phyloP scores from a whole-genome alignment of 306 rosid genomes.

The Sindora glabra region DNA sequence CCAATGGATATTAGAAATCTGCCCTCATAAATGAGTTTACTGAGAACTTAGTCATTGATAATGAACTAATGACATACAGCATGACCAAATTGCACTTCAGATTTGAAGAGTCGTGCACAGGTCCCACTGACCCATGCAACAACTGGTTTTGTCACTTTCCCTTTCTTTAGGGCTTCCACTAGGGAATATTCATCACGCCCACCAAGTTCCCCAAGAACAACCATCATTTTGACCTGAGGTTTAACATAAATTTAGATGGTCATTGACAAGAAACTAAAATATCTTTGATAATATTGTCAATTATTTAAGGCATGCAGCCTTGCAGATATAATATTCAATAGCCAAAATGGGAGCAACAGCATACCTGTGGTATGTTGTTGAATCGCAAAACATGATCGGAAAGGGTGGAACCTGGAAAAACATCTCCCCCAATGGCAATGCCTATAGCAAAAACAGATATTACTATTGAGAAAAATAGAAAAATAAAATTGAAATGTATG shows the following conservation, averaged over 20 bases:
- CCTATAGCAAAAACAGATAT: slow-evolving; percentile 42
- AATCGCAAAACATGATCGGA: slow-evolving; percentile 97
- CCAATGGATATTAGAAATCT: slow-evolving; percentile 18
- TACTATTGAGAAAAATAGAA: slow-evolving; percentile 5
- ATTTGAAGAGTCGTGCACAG: slow-evolving; percentile 94
- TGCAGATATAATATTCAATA: slow-evolving; percentile 9
- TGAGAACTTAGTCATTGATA: slow-evolving; percentile 11
- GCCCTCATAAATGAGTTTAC: slow-evolving; percentile 2
- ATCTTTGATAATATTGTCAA: background rate
- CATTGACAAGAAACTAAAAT: slow-evolving; percentile 1
- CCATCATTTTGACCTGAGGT: slow-evolving; percentile 85
- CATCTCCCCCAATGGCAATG: slow-evolving; percentile 99
- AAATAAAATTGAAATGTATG: slow-evolving; percentile 9
- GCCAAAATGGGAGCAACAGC: slow-evolving; percentile 8
- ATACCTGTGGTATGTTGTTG: slow-evolving; percentile 97
- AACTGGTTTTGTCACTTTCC: slow-evolving; percentile 86
- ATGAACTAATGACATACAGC: slow-evolving; percentile 61
- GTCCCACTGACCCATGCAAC: slow-evolving; percentile 99
- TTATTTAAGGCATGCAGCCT: background rate
- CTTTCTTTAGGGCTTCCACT: slow-evolving; percentile 92
- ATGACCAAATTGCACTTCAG: slow-evolving; percentile 99
- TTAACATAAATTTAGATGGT: slow-evolving; percentile 18
- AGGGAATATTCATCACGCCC: slow-evolving; percentile 94
- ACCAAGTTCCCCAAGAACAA: slow-evolving; percentile 98
- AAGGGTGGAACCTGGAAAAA: slow-evolving; percentile 97